Evolutionary conservation across 331 rosid species (phyloP).

Genomic region (Arachis monticola): DNA sequence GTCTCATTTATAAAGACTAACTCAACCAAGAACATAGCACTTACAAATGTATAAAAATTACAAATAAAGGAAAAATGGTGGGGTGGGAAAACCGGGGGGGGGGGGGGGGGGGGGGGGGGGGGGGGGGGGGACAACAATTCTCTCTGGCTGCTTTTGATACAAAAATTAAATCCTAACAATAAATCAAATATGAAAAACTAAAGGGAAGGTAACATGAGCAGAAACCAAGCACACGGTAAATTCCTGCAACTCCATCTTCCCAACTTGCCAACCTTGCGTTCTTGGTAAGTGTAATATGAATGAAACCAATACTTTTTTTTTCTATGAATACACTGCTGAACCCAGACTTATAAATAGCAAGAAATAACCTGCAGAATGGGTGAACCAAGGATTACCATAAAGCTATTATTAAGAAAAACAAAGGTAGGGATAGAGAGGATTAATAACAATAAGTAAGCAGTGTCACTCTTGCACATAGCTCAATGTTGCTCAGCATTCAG

Average conservation of each 20-base stretch:
- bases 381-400: conserved; percentile 5
- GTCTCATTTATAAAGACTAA: conserved; percentile 4
- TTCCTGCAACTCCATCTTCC: conserved; percentile 56
- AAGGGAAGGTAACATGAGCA: conserved; percentile 37
- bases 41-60: too few species aligned
- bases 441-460: background rate
- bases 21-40: background rate
- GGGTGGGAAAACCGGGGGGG: too few species aligned
- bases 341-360: conserved; percentile 37
- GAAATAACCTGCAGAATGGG: conserved; percentile 49
- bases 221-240: conserved; percentile 48
- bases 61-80: background rate
- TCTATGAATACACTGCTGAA: conserved; percentile 8
- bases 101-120: too few species aligned
- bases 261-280: conserved; percentile 21
- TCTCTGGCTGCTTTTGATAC: conserved; percentile 34
- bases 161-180: conserved; percentile 35
- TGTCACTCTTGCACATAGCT: conserved; percentile 22
- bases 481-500: too few species aligned
- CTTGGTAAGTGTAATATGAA: conserved; percentile 28
- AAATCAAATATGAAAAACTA: conserved; percentile 25
- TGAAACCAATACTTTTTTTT: conserved; percentile 30
- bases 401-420: conserved; percentile 21
- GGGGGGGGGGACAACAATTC: too few species aligned
- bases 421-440: background rate